phyloP scores from a whole-genome alignment of 495 filamentous ascomycete genomes.

The Alectoria sarmentosa region DNA sequence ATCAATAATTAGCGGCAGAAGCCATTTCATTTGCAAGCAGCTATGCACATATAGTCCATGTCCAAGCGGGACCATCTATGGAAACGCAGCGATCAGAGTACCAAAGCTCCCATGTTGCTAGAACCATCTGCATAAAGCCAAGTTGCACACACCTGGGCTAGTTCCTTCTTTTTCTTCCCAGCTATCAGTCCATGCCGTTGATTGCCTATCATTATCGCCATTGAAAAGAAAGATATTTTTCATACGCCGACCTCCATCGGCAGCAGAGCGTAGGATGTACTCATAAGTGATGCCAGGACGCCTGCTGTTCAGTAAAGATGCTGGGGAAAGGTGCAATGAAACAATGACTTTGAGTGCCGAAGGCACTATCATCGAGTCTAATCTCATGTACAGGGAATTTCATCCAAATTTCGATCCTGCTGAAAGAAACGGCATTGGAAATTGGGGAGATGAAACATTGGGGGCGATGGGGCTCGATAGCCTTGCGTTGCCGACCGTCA shows the following conservation, averaged over 20 bases:
- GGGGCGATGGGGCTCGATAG: neutral
- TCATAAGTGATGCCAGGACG: constrained; percentile 7
- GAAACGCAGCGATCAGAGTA: constrained; percentile 14
- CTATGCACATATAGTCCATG: constrained; percentile 15
- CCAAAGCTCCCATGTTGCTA: constrained; percentile 10
- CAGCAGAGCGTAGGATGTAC: constrained; percentile 1
- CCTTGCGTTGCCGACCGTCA: neutral
- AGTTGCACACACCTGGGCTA: constrained; percentile 6
- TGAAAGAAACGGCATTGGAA: neutral
- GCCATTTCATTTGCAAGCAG: constrained; percentile 12
- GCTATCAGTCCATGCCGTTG: neutral
- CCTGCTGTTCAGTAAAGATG: constrained; percentile 11
- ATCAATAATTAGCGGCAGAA: neutral
- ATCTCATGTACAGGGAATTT: constrained; percentile 14
- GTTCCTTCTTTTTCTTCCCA: neutral
- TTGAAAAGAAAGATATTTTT: neutral
- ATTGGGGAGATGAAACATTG: neutral
- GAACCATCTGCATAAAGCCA: constrained; percentile 7
- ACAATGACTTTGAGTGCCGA: neutral
- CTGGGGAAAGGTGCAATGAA: neutral
- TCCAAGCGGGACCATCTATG: constrained; percentile 16
- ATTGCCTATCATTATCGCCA: constrained; percentile 8
- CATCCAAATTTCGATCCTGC: constrained; percentile 13
- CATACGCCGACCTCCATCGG: constrained; percentile 7
- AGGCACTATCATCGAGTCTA: constrained; percentile 3